Percentiles rank a stretch among this genome's conserved stretches.
Evolutionary conservation across 176 grass and related monocot genomes (phyloP).

Genomic region (Tuctoria greenei): DNA sequence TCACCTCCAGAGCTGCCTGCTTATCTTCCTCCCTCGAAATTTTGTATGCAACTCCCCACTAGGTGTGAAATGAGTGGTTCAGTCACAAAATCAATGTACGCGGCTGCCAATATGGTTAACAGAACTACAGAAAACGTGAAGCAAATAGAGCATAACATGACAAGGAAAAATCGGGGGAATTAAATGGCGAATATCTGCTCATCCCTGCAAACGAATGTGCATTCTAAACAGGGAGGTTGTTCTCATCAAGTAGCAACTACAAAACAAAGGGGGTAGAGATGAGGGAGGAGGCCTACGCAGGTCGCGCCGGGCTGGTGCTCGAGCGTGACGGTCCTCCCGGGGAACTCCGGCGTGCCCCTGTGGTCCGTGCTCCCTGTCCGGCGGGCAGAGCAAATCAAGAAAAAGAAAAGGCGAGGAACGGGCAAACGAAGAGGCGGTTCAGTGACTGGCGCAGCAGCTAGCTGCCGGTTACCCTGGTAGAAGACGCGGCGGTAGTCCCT

Average conservation of each 20-base stretch:
- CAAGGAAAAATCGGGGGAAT: not conserved
- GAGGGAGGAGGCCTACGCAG: conserved; percentile 53
- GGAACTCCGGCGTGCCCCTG: conserved; percentile 76
- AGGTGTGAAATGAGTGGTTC: conserved; percentile 23
- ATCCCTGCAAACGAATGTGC: not conserved
- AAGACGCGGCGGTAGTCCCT: conserved; percentile 75
- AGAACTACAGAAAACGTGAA: not conserved
- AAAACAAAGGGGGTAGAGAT: not conserved
- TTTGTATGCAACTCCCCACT: conserved; percentile 95
- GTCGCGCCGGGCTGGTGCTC: conserved; percentile 51
- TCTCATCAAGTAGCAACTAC: not conserved
- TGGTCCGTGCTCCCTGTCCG: conserved; percentile 85
- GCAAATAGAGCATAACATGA: not conserved
- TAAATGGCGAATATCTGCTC: not conserved
- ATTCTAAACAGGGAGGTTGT: not conserved
- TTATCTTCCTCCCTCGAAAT: conserved; percentile 75
- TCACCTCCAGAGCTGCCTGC: conserved; percentile 69
- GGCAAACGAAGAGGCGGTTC: not conserved
- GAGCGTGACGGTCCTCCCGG: conserved; percentile 87
- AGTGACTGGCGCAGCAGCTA: not conserved
- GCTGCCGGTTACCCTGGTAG: conserved; percentile 65
- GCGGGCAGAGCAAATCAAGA: not conserved
- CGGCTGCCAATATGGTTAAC: not conserved
- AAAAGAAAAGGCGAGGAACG: not conserved
- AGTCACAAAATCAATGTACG: not conserved